phyloP scores from a whole-genome alignment of 768 basidiomycete genomes.

The Nevesoporus exiguus region DNA sequence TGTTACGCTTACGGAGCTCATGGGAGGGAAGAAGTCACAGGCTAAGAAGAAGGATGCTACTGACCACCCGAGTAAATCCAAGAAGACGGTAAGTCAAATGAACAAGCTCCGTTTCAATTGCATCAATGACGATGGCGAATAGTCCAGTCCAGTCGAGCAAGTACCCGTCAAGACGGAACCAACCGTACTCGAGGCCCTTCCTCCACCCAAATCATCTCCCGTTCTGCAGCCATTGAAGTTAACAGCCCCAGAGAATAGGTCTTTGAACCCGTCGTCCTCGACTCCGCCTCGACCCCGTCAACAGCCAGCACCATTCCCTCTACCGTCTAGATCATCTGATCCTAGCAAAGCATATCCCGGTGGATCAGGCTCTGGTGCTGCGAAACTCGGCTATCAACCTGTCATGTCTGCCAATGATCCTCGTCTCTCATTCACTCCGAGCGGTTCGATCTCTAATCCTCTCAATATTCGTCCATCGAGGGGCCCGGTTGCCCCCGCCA shows the following conservation, averaged over 20 bases:
- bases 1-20: constrained; percentile 39
- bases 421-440: constrained; percentile 37
- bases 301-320: constrained; percentile 9
- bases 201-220: constrained; percentile 14
- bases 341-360: constrained; percentile 8
- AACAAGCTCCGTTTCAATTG: not conserved
- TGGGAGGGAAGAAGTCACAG: constrained; percentile 25
- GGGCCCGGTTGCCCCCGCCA: constrained; percentile 17
- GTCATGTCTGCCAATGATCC: constrained; percentile 29
- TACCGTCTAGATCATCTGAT: constrained; percentile 20
- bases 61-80: constrained; percentile 15
- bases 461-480: constrained; percentile 51
- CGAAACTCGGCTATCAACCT: constrained; percentile 25
- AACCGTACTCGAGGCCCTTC: constrained; percentile 4
- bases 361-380: constrained; percentile 14
- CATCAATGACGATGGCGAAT: constrained; percentile 1
- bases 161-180: constrained; percentile 22
- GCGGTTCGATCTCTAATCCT: constrained; percentile 48
- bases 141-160: constrained; percentile 18
- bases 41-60: constrained; percentile 20
- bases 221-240: constrained; percentile 7
- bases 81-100: constrained; percentile 13
- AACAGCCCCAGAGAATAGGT: constrained; percentile 12
- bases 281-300: constrained; percentile 11
- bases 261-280: constrained; percentile 8